Evolutionary conservation across 2,329 filamentous ascomycete species (phyloP), one percentile per base, ranked within the genome.

Genomic region (Leptosphaerulina australis): DNA sequence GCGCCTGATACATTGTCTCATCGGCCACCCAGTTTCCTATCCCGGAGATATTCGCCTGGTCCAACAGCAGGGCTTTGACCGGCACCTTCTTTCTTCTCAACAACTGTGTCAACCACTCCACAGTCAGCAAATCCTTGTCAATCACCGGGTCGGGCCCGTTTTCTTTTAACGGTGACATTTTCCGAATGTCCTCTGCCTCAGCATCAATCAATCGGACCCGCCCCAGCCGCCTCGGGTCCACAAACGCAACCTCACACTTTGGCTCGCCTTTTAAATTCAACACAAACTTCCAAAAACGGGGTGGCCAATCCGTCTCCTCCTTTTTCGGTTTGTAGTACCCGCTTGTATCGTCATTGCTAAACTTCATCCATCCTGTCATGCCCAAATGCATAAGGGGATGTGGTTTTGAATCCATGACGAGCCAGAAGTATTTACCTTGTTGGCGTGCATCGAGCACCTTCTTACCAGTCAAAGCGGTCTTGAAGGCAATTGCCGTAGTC

Each of bases 1-100:
- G 85, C 4, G 94, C 88, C 61, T 97, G 87, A 66, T 92, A 99
- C 41, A 99, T 78, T 5, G 96, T 87, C 71, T 99, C 94, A 68
- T 99, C 94, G 75, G 88, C 91, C 44, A 99, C 93, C 93, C 93
- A 99, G 68, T 97, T 97, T 0, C 94, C 94, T 55, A 99, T 90
- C 6, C 94, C 94, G 64, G 89, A 94, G 54, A 97, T 88, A 69
- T 88, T 88, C 14, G 85, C 81, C 73, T 99, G 94, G 68, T 97
- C 90, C 3, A 97, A 80, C 10, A 99, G 77, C 15, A 97, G 79
- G 0, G 91, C 90, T 71, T 97, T 97, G 58, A 97, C 83, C 0
- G 93, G 92, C 0, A 97, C 89, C 63, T 84, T 90, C 45, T 93
- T 91, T 49, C 81, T 84, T 39, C 75, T 79, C 77, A 97, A 79